A percentile compares a stretch with the other conserved stretches of the same genome.
Evolutionary conservation across 1,139 yeast genomes (phyloP).

Genomic region (Taphrina communis): DNA sequence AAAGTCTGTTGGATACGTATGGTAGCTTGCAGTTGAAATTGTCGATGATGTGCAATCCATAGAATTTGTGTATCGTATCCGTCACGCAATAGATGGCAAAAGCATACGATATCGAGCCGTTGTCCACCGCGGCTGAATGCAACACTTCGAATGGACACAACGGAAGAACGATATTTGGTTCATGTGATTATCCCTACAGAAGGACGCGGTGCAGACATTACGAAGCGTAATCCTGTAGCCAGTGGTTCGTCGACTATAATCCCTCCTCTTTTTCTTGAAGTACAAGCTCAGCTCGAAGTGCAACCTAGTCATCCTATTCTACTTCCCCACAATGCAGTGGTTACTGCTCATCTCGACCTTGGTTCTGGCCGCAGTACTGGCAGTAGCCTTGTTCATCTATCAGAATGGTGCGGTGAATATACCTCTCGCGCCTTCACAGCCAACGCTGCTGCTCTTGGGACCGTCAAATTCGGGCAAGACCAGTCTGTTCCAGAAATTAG

Average conservation of each 20-base stretch:
- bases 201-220: too few species aligned
- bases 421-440: slow-evolving; percentile 20
- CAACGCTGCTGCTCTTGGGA: slow-evolving; percentile 21
- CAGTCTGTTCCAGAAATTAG: slow-evolving; percentile 19
- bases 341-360: slow-evolving; percentile 10
- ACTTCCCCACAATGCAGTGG: slow-evolving; percentile 23
- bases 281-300: neutral
- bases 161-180: too few species aligned
- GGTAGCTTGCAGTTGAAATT: neutral
- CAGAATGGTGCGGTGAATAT: slow-evolving; percentile 6
- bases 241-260: too few species aligned
- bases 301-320: neutral
- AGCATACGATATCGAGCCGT: neutral
- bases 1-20: too few species aligned
- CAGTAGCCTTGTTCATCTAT: slow-evolving; percentile 11
- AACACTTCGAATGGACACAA: too few species aligned
- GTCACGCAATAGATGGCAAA: neutral
- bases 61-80: slow-evolving; percentile 9
- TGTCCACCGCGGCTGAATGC: neutral
- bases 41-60: neutral
- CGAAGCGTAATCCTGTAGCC: too few species aligned
- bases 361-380: slow-evolving; percentile 22
- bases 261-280: too few species aligned
- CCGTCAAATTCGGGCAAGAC: slow-evolving; percentile 36
- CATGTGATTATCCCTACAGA: too few species aligned